Percentiles rank a stretch among this genome's conserved stretches.
These are phyloP conservation scores for Ettlia oleoabundans DNA, from an alignment of 139 green algal genomes.

Conservation along the genomic window DNA sequence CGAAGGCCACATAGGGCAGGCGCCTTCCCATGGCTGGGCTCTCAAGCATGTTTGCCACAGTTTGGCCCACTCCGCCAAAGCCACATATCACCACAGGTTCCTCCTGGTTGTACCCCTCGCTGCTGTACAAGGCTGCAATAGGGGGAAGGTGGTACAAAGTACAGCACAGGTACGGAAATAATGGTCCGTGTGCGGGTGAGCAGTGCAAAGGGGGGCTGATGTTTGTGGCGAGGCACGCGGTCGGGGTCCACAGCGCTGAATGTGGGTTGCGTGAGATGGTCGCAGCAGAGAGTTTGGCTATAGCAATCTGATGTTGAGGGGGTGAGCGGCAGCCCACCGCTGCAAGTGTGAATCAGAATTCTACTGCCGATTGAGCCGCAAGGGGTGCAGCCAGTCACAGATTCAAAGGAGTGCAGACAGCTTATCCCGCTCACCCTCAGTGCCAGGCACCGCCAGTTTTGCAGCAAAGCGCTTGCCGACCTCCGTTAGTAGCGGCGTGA, in stretches of 20 bases:
- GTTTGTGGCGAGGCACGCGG: neutral
- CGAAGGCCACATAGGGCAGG: conserved; percentile 85
- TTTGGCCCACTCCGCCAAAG: conserved; percentile 83
- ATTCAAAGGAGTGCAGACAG: neutral
- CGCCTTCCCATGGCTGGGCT: conserved; percentile 45
- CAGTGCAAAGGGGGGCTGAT: no score
- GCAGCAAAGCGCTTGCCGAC: conserved; percentile 59
- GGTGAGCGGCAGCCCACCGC: neutral
- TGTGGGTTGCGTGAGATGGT: no score
- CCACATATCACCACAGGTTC: conserved; percentile 79
- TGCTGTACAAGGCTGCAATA: conserved; percentile 3
- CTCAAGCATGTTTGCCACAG: conserved; percentile 89
- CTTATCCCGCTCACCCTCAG: neutral
- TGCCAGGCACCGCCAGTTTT: neutral
- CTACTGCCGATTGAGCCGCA: no score
- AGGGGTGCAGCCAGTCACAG: neutral
- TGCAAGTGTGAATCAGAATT: no score
- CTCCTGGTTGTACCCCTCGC: conserved; percentile 43
- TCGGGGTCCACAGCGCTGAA: neutral
- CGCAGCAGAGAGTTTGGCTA: no score
- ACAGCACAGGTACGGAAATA: no score
- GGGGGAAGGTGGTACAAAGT: neutral
- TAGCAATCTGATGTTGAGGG: no score
- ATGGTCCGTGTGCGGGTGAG: no score
- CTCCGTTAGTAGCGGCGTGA: conserved; percentile 87